phyloP scores from a whole-genome alignment of 2,329 filamentous ascomycete species.

The Aphanoascus verrucosus region DNA sequence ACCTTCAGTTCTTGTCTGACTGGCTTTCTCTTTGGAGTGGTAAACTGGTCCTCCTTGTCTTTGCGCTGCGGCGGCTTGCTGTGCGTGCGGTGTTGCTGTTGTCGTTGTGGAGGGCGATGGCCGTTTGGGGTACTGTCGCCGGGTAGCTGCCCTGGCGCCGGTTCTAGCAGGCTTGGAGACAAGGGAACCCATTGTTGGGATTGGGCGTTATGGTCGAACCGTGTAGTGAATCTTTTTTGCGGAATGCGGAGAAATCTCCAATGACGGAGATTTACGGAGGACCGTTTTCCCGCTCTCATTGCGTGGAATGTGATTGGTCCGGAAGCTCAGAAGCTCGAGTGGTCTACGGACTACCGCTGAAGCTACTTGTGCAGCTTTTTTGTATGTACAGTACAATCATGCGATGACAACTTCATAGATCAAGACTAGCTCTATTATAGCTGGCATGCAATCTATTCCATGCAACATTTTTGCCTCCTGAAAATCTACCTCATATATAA shows the following conservation, averaged over 20 bases:
- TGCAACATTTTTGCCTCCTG: neutral
- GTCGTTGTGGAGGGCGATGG: constrained; percentile 27
- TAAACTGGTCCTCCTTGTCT: constrained; percentile 25
- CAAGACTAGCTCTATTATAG: too few species aligned
- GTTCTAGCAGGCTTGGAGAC: constrained; percentile 40
- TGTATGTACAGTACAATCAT: too few species aligned
- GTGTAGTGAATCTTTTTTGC: neutral
- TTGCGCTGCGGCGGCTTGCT: constrained; percentile 13
- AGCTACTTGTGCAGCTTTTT: neutral
- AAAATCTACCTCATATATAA: neutral
- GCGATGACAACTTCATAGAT: neutral
- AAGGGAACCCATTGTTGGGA: constrained; percentile 44
- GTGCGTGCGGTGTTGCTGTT: constrained; percentile 31
- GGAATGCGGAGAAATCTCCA: neutral
- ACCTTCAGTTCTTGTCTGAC: constrained; percentile 28
- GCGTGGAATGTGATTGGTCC: neutral
- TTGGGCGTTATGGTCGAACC: neutral
- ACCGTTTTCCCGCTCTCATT: neutral
- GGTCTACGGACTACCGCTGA: neutral
- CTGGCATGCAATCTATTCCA: neutral
- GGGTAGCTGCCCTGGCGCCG: constrained; percentile 40
- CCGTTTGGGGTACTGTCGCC: constrained; percentile 47
- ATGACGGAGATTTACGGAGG: neutral
- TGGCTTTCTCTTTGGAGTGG: constrained; percentile 28
- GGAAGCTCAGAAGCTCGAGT: neutral